Conservation (phyloP, 148 eudicot genomes). For the Chenopodium album region DNA sequence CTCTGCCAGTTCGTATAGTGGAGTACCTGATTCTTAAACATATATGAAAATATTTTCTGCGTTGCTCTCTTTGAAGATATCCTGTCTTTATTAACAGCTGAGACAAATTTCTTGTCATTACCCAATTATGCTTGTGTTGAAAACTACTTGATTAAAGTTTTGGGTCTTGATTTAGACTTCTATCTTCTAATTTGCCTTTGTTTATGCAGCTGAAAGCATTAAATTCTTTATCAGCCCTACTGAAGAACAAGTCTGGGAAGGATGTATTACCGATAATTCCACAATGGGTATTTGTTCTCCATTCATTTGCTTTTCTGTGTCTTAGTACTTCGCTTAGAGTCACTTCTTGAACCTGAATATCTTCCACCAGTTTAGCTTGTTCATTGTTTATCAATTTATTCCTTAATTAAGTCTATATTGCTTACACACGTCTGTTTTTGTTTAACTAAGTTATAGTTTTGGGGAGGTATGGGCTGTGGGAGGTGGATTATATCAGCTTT, state of each 20-base stretch:
- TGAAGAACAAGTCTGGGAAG: slow-evolving; percentile 74
- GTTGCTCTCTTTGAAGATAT: neutral
- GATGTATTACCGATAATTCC: slow-evolving; percentile 70
- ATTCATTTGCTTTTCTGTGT: slow-evolving; percentile 7
- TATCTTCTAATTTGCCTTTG: slow-evolving; percentile 14
- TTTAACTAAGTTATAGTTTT: neutral
- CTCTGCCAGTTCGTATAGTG: neutral
- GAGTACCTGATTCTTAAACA: neutral
- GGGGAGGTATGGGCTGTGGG: neutral
- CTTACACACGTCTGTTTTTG: neutral
- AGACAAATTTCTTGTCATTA: no score
- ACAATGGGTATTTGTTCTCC: slow-evolving; percentile 68
- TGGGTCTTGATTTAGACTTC: neutral
- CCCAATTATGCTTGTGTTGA: neutral
- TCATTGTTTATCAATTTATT: neutral
- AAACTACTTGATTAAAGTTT: neutral
- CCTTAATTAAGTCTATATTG: neutral
- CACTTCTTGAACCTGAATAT: slow-evolving; percentile 2
- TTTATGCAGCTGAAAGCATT: slow-evolving; percentile 82
- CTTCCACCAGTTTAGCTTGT: neutral
- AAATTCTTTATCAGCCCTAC: slow-evolving; percentile 56
- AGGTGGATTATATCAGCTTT: neutral
- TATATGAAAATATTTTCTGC: neutral
- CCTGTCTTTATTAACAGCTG: neutral
- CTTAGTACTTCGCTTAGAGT: neutral